Evolutionary conservation across 192 early-diverging fungal genomes (phyloP).

Genomic region (Coemansia umbellata): DNA sequence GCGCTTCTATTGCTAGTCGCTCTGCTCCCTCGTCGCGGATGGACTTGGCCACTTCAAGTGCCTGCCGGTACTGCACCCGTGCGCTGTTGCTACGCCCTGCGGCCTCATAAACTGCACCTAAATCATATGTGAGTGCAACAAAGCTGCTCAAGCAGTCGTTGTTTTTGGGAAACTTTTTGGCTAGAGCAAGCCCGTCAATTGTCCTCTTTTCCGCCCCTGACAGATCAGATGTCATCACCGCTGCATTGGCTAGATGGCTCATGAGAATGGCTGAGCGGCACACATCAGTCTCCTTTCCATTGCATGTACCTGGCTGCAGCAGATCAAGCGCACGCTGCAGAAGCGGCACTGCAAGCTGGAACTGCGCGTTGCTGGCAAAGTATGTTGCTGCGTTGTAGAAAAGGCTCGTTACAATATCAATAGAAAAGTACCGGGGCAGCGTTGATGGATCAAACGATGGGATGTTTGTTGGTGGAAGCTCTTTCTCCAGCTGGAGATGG

Average conservation of each 20-base stretch:
- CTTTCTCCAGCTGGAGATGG: conserved; percentile 27
- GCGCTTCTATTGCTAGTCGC: conserved; percentile 18
- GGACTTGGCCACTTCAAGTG: conserved; percentile 20
- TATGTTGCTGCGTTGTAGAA: conserved; percentile 50
- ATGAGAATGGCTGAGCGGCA: conserved; percentile 44
- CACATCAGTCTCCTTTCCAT: conserved; percentile 24
- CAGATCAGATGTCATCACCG: conserved; percentile 23
- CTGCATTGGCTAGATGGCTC: conserved; percentile 49
- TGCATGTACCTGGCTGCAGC: conserved; percentile 20
- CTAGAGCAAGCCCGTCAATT: conserved; percentile 38
- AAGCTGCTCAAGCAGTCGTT: conserved; percentile 48
- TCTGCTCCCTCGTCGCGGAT: conserved; percentile 23
- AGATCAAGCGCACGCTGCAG: conserved; percentile 49
- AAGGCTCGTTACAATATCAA: conserved; percentile 41
- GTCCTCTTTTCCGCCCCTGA: conserved; percentile 31
- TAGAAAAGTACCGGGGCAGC: conserved; percentile 36
- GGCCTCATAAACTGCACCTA: conserved; percentile 44
- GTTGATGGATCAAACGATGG: conserved; percentile 45
- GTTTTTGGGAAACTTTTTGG: conserved; percentile 38
- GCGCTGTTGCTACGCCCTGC: conserved; percentile 27
- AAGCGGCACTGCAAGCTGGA: conserved; percentile 36
- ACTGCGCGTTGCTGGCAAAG: conserved; percentile 28
- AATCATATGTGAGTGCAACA: conserved; percentile 41
- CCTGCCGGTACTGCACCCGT: conserved; percentile 47
- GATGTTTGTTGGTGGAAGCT: conserved; percentile 12